A percentile compares a stretch with the other conserved stretches of the same genome.
Evolutionary conservation across 441 rosid species (phyloP).

Genomic region (Aleurites moluccanus): DNA sequence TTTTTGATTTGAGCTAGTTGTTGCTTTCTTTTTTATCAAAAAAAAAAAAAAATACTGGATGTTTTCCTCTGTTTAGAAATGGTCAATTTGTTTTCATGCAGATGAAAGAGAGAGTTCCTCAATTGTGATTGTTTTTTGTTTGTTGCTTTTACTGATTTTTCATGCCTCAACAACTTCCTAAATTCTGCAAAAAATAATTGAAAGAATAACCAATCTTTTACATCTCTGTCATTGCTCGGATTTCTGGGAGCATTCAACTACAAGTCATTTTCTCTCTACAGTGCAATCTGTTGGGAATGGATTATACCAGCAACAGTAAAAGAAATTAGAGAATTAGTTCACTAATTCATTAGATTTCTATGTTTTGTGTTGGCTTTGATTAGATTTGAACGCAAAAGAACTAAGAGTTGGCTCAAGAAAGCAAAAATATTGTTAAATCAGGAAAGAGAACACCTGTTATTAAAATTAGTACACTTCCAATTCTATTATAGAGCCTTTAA

Average conservation of each 20-base stretch:
- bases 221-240: constrained; percentile 41
- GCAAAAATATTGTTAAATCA: background rate
- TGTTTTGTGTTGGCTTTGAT: constrained; percentile 5
- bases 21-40: constrained; percentile 20
- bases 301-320: constrained; percentile 18
- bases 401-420: constrained; percentile 1
- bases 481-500: background rate
- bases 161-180: constrained; percentile 36
- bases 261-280: constrained; percentile 44
- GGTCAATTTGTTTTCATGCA: constrained; percentile 30
- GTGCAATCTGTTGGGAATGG: constrained; percentile 25
- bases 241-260: constrained; percentile 34
- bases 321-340: background rate
- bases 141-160: constrained; percentile 30
- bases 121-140: constrained; percentile 28
- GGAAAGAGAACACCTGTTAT: background rate
- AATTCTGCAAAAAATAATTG: constrained; percentile 45
- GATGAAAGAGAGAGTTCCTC: constrained; percentile 30
- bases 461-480: constrained; percentile 2
- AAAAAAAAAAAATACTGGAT: constrained; percentile 15
- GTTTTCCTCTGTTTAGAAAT: constrained; percentile 36
- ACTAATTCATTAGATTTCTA: background rate
- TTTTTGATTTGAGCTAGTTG: constrained; percentile 20
- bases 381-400: background rate
- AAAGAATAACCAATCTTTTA: constrained; percentile 31